A percentile compares a stretch with the other conserved stretches of the same genome.
Conservation (phyloP, 208 protist genomes). For the Angomonas desouzai region DNA sequence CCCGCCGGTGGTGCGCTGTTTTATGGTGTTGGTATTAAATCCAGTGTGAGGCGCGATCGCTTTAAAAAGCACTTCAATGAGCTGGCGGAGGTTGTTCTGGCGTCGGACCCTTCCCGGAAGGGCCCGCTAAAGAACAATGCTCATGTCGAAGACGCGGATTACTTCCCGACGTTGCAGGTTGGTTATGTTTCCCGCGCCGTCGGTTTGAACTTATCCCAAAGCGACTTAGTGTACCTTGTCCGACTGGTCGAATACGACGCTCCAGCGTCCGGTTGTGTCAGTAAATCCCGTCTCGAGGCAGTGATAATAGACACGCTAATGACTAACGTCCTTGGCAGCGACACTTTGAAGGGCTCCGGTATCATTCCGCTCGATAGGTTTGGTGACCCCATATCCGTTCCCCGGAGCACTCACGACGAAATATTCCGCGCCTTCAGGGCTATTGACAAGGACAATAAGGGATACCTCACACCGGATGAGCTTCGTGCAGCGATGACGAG, state of each 20-base stretch:
- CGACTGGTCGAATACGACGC: constrained; percentile 71
- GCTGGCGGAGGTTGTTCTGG: constrained; percentile 23
- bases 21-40: background rate
- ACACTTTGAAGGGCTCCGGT: constrained; percentile 20
- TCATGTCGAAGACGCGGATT: constrained; percentile 12
- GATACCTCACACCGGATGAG: constrained; percentile 64
- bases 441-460: constrained; percentile 54
- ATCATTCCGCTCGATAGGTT: constrained; percentile 14
- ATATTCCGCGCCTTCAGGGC: constrained; percentile 72
- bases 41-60: background rate
- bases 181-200: constrained; percentile 81
- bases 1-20: background rate
- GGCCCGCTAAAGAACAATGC: constrained; percentile 2
- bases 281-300: constrained; percentile 29
- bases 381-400: constrained; percentile 27
- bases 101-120: constrained; percentile 14
- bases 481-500: constrained; percentile 53
- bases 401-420: constrained; percentile 44
- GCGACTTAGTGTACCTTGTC: constrained; percentile 52
- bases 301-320: constrained; percentile 75
- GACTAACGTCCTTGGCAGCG: constrained; percentile 57
- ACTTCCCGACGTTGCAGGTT: constrained; percentile 67
- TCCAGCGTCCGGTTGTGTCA: constrained; percentile 55
- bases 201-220: constrained; percentile 74
- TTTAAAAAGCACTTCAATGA: constrained; percentile 29